These are phyloP conservation scores for Apophysomyces elegans DNA, from an alignment of 371 early-diverging fungal genomes.

Conservation along the genomic window DNA sequence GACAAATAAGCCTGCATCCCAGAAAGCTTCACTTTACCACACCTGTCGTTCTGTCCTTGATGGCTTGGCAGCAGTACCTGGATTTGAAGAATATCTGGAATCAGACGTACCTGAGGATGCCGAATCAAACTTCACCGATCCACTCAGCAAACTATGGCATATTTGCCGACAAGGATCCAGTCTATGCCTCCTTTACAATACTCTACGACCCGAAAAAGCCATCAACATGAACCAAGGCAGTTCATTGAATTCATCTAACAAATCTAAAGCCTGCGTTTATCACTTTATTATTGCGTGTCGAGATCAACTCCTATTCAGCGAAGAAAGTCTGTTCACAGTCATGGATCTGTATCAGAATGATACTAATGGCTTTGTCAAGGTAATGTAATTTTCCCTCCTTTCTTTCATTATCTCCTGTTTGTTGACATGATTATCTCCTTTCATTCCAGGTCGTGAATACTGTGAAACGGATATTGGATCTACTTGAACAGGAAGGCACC, in stretches of 20 bases:
- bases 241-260: slow-evolving; percentile 55
- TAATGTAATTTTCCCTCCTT: slow-evolving; percentile 28
- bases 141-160: slow-evolving; percentile 84
- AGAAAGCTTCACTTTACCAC: slow-evolving; percentile 65
- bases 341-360: slow-evolving; percentile 90
- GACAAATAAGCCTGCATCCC: slow-evolving; percentile 34
- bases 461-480: slow-evolving; percentile 12
- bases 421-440: not conserved
- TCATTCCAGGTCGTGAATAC: slow-evolving; percentile 18
- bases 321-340: slow-evolving; percentile 83
- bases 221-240: slow-evolving; percentile 54
- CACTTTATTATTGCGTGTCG: slow-evolving; percentile 76
- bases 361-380: slow-evolving; percentile 94
- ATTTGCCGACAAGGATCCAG: slow-evolving; percentile 90
- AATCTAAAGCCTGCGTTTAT: slow-evolving; percentile 80
- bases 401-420: not conserved
- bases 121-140: slow-evolving; percentile 52
- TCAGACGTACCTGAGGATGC: slow-evolving; percentile 11
- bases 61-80: slow-evolving; percentile 61
- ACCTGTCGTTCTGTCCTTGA: slow-evolving; percentile 63
- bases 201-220: slow-evolving; percentile 62
- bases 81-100: slow-evolving; percentile 58
- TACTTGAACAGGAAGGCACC: slow-evolving; percentile 2
- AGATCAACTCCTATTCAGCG: slow-evolving; percentile 66
- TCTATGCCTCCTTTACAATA: slow-evolving; percentile 82